Base-by-base conservation (phyloP, 495 filamentous ascomycete genomes). In the Hypoxylon cercidicola region DNA sequence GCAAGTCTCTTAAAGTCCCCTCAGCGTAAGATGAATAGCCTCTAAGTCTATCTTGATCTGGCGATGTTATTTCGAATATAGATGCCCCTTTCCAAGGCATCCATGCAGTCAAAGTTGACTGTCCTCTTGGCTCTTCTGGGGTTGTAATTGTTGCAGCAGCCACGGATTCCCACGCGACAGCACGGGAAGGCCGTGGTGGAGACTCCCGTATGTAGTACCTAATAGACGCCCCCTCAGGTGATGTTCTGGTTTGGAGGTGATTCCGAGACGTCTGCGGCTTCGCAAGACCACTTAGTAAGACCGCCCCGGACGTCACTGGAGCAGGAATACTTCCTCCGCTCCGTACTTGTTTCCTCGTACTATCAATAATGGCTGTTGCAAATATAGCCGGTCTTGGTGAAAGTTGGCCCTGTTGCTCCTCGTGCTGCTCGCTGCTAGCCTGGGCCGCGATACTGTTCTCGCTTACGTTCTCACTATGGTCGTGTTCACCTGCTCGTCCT, bases 281-380 rank as follows among this genome's bases (percentile, higher is more conserved):
- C 12, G 63, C 55, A 21, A 51, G 63, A 5, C 15, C 32, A 40
- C 56, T 61, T 1, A 47, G 10, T 19, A 66, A 48, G 16, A 30
- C 16, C 5, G 28, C 40, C 1, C 45, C 56, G 13, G 35, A 28
- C 18, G 10, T n/a, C 16, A 10, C 48, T 12, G 12, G 28, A 9
- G 47, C 23, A 32, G 37, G 50, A 35, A 6, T 30, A 18, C 44
- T 55, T 7, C 25, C 7, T 28, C 25, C 25, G 54, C 30, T 54
- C 45, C 55, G 62, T 12, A 20, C 68, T 55, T 53, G 51, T 6
- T 15, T 20, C 10, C 50, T 46, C n/a, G 70, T 69, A 28, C 61
- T 74, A 50, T 81, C 79, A 49, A 83, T 79, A 46, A 84, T 74
- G 35, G 80, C 75, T 1, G 77, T 78, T 10, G 79, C 80, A 47